These are phyloP conservation scores for Trametes sp. DNA, from an alignment of 1,284 basidiomycete species.

Conservation along the genomic window DNA sequence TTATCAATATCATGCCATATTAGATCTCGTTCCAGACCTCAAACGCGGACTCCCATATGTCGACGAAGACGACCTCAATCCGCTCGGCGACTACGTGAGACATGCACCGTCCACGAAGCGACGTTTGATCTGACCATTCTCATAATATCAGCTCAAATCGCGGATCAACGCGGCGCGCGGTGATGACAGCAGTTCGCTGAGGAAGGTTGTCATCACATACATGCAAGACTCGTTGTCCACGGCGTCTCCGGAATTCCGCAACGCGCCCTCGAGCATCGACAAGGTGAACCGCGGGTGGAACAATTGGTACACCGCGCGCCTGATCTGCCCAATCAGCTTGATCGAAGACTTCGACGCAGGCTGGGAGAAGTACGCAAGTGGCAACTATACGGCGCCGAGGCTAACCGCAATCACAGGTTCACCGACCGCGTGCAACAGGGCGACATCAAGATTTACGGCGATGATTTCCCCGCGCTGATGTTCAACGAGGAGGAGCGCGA, in stretches of 20 bases:
- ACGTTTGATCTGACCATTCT: no score
- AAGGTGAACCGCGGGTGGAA: background rate
- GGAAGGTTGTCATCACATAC: background rate
- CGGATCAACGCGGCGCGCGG: background rate
- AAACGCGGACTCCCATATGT: background rate
- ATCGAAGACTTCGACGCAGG: background rate
- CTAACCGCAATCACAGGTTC: background rate
- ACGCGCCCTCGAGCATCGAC: background rate
- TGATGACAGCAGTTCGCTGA: background rate
- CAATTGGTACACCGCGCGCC: background rate
- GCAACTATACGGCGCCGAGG: no score
- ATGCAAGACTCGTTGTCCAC: background rate
- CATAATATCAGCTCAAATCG: no score
- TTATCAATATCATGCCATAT: background rate
- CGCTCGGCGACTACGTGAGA: background rate
- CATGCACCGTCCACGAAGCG: no score
- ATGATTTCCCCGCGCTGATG: conserved; percentile 1
- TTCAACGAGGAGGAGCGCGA: background rate
- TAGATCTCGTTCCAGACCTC: background rate
- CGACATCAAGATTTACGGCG: background rate
- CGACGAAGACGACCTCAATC: background rate
- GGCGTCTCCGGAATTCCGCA: background rate
- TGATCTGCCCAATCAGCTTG: background rate
- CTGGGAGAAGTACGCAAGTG: background rate
- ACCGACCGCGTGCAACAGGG: background rate